phyloP scores from a whole-genome alignment of 2,329 filamentous ascomycete species.

The Hymenoscyphus salicellus region DNA sequence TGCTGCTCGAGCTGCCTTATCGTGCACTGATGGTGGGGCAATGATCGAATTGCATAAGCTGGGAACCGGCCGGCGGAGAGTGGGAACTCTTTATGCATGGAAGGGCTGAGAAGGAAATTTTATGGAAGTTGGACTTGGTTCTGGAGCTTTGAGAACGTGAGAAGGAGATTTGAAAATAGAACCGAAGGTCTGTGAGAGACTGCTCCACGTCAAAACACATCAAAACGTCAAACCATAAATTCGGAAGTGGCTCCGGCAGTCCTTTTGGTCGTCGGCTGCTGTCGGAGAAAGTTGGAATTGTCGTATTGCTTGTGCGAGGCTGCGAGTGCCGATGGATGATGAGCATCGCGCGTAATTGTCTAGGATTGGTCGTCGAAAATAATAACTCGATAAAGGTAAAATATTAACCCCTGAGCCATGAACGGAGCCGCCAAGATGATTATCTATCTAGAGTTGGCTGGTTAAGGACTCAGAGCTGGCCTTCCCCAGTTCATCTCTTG shows the following conservation, averaged over 20 bases:
- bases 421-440: background rate
- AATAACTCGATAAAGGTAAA: background rate
- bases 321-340: background rate
- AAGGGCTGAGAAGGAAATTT: background rate
- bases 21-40: constrained; percentile 1
- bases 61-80: background rate
- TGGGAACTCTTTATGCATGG: background rate
- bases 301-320: background rate
- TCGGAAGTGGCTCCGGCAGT: background rate
- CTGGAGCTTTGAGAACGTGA: background rate
- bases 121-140: background rate
- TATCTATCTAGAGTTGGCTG: background rate
- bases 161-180: background rate
- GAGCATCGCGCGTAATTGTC: background rate
- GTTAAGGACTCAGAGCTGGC: background rate
- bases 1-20: background rate
- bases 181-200: background rate
- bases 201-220: background rate
- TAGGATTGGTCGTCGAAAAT: background rate
- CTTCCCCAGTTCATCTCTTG: background rate
- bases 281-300: background rate
- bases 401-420: background rate
- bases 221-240: background rate
- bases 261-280: background rate
- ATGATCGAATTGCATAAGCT: background rate